Evolutionary conservation across 768 basidiomycete species (phyloP), one percentile per base, ranked within the genome.

Genomic region (Leccinum sublutescens): DNA sequence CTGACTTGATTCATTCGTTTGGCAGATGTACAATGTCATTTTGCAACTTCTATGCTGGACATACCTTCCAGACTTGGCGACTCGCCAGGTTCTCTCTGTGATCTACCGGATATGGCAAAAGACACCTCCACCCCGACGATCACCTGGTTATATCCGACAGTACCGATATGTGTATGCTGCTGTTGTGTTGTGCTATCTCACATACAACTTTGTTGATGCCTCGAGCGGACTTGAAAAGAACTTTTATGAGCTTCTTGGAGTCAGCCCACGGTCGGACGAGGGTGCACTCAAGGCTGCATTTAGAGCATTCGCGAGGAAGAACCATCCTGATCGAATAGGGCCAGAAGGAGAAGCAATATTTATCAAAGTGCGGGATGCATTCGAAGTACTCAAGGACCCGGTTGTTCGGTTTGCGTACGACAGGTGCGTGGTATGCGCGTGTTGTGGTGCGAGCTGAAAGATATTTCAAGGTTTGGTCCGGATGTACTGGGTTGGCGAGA

Each of bases 371-470:
- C 76, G 90, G 59, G 83, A 87, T 66, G 89, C 85, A 34, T 93
- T 85, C 62, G 91, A 95, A 62, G 85, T 88, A 2, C 71, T 95
- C 27, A 91, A 87, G 69, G 80, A 91, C 63, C 92, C 93, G 3
- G 78, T 82, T 9, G 85, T 85, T 49, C 74, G 92, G 52, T 94
- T 93, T 76, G 93, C 91, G 0, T 95, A 95, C 70, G 93, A 95
- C 67, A 80, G 91, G 88, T 90, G 64, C 54, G 82, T 69, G 19
- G 0, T 51, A 14, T 52, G n/a, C 3, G 10, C 4, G 4, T 43
- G n/a, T 19, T 19, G 40, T 19, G 40, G 10, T 23, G 50, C 23
- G 6, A 19, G 11, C 29, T 55, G 23, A 52, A 25, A 43, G 52
- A 23, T 2, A 25, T 47, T 49, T 25, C 25, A 64, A 92, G 91